phyloP scores from a whole-genome alignment of 805 yeast species.

The Sugiyamaella chiloensis region DNA sequence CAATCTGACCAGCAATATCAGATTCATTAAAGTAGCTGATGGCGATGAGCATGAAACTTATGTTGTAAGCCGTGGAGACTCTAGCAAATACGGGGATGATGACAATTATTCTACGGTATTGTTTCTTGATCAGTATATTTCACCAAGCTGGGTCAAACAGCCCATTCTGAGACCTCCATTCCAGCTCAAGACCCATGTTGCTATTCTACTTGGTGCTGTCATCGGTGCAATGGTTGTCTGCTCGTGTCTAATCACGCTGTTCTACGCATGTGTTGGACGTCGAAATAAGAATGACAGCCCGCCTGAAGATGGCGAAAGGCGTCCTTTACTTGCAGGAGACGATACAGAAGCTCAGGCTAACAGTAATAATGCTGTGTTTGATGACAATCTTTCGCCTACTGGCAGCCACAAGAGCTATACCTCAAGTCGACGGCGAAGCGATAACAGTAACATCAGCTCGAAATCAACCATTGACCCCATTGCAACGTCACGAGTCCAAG shows the following conservation, averaged over 20 bases:
- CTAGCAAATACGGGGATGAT: conserved; percentile 25
- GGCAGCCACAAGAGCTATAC: neutral
- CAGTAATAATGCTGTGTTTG: neutral
- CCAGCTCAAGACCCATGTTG: conserved; percentile 31
- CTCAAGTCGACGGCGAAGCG: neutral
- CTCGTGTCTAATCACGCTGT: conserved; percentile 10
- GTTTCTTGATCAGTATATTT: conserved; percentile 32
- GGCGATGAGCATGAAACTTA: conserved; percentile 25
- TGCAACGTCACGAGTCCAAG: conserved; percentile 26
- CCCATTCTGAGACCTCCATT: conserved; percentile 27
- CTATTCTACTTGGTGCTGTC: conserved; percentile 31
- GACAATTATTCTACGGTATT: conserved; percentile 26
- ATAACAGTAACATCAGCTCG: neutral
- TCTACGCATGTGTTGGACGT: conserved; percentile 17
- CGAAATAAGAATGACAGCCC: conserved; percentile 5
- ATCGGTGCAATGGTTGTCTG: conserved; percentile 26
- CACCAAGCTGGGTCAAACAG: conserved; percentile 33
- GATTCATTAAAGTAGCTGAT: conserved; percentile 25
- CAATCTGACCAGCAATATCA: conserved; percentile 25
- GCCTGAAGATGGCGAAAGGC: conserved; percentile 11
- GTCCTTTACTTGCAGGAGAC: conserved; percentile 13
- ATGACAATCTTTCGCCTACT: neutral
- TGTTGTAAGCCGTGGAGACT: conserved; percentile 26
- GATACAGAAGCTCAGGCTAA: neutral
- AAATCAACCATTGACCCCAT: conserved; percentile 22